A percentile compares a stretch with the other conserved stretches of the same genome.
phyloP scores from a whole-genome alignment of 495 filamentous ascomycete species.

The Letharia columbiana region DNA sequence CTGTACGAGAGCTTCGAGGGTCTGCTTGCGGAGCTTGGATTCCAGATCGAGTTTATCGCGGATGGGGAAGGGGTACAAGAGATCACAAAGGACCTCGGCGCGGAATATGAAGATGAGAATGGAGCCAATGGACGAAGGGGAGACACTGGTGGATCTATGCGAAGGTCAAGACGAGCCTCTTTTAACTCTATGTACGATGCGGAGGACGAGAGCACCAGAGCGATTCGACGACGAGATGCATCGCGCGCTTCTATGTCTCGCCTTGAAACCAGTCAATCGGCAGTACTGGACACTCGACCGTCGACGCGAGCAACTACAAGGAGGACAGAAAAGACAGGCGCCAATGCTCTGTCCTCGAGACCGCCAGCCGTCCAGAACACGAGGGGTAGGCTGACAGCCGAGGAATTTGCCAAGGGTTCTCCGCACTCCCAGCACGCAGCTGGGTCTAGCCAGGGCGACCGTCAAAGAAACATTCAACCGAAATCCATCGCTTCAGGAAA shows the following conservation, averaged over 20 bases:
- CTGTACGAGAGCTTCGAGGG: conserved; percentile 61
- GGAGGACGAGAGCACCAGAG: conserved; percentile 40
- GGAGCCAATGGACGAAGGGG: conserved; percentile 22
- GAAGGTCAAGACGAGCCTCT: conserved; percentile 44
- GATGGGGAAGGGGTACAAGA: conserved; percentile 33
- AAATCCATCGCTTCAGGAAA: neutral
- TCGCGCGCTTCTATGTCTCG: conserved; percentile 44
- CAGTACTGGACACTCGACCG: conserved; percentile 29
- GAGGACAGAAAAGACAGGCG: conserved; percentile 36
- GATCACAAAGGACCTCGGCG: conserved; percentile 18
- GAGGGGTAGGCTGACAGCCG: conserved; percentile 23
- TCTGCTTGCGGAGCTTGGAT: conserved; percentile 55
- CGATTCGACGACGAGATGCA: conserved; percentile 32
- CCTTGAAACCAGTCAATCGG: conserved; percentile 35
- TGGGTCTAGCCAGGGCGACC: conserved; percentile 14
- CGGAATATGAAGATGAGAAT: conserved; percentile 17
- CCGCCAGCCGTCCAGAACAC: neutral
- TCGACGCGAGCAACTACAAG: conserved; percentile 32
- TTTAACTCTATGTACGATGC: conserved; percentile 50
- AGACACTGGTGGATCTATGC: conserved; percentile 24
- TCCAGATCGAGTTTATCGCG: conserved; percentile 54
- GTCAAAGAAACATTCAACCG: neutral
- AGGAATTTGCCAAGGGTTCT: conserved; percentile 22
- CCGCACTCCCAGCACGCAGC: conserved; percentile 15
- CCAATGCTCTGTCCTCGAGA: conserved; percentile 26